Evolutionary conservation across 352 stramenopile species (phyloP).

Genomic region (Phytopythium montanum): DNA sequence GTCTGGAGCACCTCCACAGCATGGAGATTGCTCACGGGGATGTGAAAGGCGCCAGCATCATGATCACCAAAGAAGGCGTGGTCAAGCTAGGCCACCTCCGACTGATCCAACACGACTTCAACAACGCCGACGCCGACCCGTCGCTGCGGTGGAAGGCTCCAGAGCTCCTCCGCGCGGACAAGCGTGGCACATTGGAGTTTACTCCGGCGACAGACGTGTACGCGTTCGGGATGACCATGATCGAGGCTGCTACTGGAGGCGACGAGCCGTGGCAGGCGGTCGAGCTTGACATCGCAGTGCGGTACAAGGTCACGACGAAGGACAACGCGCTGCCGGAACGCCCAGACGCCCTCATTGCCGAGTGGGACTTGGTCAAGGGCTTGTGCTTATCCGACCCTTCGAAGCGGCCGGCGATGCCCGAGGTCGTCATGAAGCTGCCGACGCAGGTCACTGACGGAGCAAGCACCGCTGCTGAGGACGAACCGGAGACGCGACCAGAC

Average conservation of each 20-base stretch:
- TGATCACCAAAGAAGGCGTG: neutral
- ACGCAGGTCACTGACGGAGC: no score
- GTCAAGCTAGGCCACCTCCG: neutral
- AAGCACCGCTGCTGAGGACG: neutral
- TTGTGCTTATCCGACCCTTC: neutral
- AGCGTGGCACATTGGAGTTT: neutral
- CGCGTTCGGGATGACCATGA: neutral
- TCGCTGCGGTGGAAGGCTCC: constrained; percentile 4
- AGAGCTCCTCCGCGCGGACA: neutral
- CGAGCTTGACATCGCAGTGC: neutral
- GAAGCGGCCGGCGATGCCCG: neutral
- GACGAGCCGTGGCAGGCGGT: neutral
- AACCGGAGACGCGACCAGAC: neutral
- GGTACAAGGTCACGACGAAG: neutral
- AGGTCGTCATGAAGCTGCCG: neutral
- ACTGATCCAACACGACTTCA: neutral
- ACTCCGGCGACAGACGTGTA: neutral
- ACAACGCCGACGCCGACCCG: neutral
- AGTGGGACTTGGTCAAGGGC: neutral
- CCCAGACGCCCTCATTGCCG: neutral
- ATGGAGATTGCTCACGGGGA: neutral
- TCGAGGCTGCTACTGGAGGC: neutral
- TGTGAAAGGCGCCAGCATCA: neutral
- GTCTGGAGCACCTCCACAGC: neutral
- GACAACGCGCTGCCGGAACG: neutral